These are phyloP conservation scores for Penicillium fimorum DNA, from an alignment of 495 filamentous ascomycete genomes.

Conservation along the genomic window DNA sequence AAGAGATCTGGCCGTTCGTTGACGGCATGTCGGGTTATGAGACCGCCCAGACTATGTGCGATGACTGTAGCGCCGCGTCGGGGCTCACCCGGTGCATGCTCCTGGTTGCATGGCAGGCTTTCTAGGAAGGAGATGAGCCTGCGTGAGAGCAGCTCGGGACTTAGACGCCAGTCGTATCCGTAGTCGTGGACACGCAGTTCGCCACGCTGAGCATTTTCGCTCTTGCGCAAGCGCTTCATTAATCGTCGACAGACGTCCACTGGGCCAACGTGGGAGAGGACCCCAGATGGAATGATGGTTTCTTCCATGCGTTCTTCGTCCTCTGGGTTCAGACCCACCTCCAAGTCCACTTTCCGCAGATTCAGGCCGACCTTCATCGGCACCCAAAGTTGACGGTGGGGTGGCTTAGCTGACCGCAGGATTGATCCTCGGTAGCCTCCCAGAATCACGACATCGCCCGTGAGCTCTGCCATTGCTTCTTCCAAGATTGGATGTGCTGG, in stretches of 20 bases:
- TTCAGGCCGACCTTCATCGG: conserved; percentile 93
- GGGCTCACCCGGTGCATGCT: conserved; percentile 2
- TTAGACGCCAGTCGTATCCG: conserved; percentile 94
- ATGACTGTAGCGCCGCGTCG: conserved; percentile 73
- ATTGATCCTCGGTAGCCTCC: conserved; percentile 91
- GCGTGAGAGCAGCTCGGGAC: conserved; percentile 71
- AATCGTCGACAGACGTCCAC: conserved; percentile 84
- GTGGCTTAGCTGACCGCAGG: conserved; percentile 77
- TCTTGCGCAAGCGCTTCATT: conserved; percentile 72
- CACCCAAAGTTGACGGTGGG: conserved; percentile 83
- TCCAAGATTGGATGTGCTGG: conserved; percentile 53
- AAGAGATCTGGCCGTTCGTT: conserved; percentile 88
- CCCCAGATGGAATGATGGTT: conserved; percentile 75
- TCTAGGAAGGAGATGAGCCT: conserved; percentile 71
- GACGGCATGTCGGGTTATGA: conserved; percentile 86
- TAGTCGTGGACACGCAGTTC: conserved; percentile 82
- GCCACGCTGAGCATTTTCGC: conserved; percentile 66
- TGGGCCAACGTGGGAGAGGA: conserved; percentile 86
- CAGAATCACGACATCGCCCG: conserved; percentile 83
- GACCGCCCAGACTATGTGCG: conserved; percentile 84
- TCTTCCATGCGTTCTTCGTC: conserved; percentile 86
- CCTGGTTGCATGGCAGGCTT: conserved; percentile 66
- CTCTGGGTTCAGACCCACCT: conserved; percentile 77
- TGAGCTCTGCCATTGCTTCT: conserved; percentile 65
- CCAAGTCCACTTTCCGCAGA: conserved; percentile 86